A percentile compares a stretch with the other conserved stretches of the same genome.
Evolutionary conservation across 306 rosid species (phyloP).

Genomic region (Macrotyloma uniflorum): DNA sequence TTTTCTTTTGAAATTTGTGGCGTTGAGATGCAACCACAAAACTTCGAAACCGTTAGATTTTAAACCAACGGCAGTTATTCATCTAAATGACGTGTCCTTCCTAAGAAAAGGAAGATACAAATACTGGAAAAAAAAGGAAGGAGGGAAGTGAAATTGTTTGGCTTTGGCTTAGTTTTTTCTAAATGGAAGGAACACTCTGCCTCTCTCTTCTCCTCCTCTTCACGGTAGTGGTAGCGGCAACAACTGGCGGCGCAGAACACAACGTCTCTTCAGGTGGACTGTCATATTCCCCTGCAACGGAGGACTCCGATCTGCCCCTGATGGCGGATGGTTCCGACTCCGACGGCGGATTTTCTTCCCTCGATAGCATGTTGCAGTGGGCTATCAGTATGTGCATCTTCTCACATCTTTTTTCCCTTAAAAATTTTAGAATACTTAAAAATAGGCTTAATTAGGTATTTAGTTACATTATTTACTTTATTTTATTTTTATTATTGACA

Average conservation of each 20-base stretch:
- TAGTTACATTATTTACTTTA: too few relatives aligned
- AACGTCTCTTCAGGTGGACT: constrained; percentile 36
- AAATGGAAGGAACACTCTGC: constrained; percentile 38
- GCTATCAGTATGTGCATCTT: constrained; percentile 60
- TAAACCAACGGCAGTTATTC: neutral
- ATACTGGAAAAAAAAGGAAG: neutral
- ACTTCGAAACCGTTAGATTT: constrained; percentile 21
- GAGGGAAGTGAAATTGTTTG: neutral
- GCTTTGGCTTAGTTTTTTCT: neutral
- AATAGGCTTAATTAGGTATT: too few relatives aligned
- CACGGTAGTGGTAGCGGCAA: neutral
- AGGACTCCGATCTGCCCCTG: constrained; percentile 51
- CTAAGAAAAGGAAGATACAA: neutral
- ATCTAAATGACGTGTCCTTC: constrained; percentile 16
- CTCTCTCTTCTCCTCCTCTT: constrained; percentile 33
- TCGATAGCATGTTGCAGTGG: constrained; percentile 94
- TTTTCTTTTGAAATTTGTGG: neutral
- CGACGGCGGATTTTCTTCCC: constrained; percentile 87
- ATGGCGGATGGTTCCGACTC: constrained; percentile 41
- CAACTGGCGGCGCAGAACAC: constrained; percentile 14
- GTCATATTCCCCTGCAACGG: constrained; percentile 55
- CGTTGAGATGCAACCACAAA: neutral
- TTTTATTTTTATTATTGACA: too few relatives aligned
- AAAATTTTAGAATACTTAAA: too few relatives aligned
- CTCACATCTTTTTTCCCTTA: too few relatives aligned